Evolutionary conservation across 352 stramenopile genomes (phyloP).

Genomic region (Globisporangium irregulare): DNA sequence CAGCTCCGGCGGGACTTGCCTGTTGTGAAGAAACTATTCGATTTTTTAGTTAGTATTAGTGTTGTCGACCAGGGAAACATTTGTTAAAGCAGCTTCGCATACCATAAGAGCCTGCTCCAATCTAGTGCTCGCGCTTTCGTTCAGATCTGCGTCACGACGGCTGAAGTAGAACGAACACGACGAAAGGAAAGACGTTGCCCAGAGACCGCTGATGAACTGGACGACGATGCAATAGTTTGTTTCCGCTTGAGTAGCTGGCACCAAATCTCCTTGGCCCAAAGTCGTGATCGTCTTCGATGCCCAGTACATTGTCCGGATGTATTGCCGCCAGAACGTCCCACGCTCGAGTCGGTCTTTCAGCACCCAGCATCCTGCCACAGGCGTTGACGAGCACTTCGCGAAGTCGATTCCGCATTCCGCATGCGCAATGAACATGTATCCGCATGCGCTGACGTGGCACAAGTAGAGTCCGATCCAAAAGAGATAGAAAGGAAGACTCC

Average conservation of each 20-base stretch:
- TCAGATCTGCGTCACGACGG: constrained; percentile 16
- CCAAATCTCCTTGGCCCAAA: constrained; percentile 24
- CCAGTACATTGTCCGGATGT: constrained; percentile 29
- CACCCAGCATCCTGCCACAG: constrained; percentile 23
- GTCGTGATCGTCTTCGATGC: constrained; percentile 27
- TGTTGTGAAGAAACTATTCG: constrained; percentile 17
- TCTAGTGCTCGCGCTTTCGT: constrained; percentile 19
- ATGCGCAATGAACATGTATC: constrained; percentile 29
- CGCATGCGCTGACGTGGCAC: constrained; percentile 21
- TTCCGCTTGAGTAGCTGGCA: constrained; percentile 19
- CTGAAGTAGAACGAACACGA: constrained; percentile 30
- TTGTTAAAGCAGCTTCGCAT: neutral
- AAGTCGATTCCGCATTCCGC: constrained; percentile 24
- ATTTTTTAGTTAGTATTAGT: neutral
- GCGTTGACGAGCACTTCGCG: constrained; percentile 7
- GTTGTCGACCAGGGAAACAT: neutral
- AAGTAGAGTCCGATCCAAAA: constrained; percentile 24
- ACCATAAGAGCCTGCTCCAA: constrained; percentile 23
- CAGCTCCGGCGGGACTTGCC: constrained; percentile 17
- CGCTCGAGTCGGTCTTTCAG: constrained; percentile 23
- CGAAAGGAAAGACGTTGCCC: constrained; percentile 23
- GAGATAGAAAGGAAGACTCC: constrained; percentile 15
- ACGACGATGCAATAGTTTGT: constrained; percentile 25
- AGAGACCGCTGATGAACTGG: constrained; percentile 25
- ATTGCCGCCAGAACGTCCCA: constrained; percentile 18